Evolutionary conservation across 768 basidiomycete genomes (phyloP), one percentile per base, ranked within the genome.

Genomic region (Tephrocybe rancida): DNA sequence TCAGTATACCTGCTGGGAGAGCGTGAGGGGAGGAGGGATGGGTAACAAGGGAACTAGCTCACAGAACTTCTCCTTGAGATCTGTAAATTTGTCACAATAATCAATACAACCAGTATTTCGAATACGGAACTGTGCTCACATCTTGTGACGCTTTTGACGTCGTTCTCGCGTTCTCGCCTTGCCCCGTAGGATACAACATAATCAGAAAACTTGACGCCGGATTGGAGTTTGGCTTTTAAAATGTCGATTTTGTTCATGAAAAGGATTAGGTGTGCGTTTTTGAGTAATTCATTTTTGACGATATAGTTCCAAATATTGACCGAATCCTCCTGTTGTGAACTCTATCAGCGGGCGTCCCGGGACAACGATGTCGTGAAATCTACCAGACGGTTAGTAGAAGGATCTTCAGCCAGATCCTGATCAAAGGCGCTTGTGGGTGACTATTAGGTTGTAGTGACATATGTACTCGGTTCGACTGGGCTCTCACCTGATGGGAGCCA

Each of bases 201-300:
- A 64, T 86, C 84, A 29, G 76, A 70, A 26, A 91, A 70, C 54
- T 77, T 76, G 52, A 88, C 77, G 26, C 89, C 89, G 1, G 86
- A 76, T 18, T 73, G 69, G 10, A 91, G 79, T 62, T 91, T 91
- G 41, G 75, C 61, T 55, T 80, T 81, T 49, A 92, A 70, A 54
- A 91, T 87, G 61, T 91, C 89, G 54, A 86, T 86, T 66, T 92
- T 92, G 72, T 92, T 92, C 48, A 92, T 73, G 73, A 92, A 92
- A 42, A 92, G 75, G 55, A 92, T 86, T 29, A 91, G 73, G 58
- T 88, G 86, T 26, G 90, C 88, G 41, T 80, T 74, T 39, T 81
- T 82, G 4, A 92, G 76, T 22, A 92, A 79, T 61, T 78, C 82
- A 70, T 90, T 90, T 25, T 81, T 79, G 57, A 86, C 87, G 18